Conservation (phyloP, 2,329 filamentous ascomycete species). For the Basipetospora chlamydospora region DNA sequence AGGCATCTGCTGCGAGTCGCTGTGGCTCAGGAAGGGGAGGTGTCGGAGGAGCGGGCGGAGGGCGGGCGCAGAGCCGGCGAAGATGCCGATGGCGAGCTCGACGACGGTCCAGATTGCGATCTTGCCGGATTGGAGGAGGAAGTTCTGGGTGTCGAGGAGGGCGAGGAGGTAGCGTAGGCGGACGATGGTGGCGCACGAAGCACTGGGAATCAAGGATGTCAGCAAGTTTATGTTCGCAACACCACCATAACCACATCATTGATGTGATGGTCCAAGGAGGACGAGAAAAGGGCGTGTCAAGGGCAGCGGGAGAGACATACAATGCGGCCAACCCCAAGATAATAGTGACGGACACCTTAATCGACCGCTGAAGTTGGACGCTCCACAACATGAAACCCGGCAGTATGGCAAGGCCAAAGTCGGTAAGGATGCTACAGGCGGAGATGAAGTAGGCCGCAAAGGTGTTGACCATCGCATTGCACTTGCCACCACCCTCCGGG, state of each 20-base stretch:
- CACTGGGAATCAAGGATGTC: background rate
- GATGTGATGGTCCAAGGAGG: too few species aligned
- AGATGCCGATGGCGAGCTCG: constrained; percentile 6
- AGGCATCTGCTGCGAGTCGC: too few species aligned
- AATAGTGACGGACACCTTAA: constrained; percentile 5
- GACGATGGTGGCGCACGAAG: constrained; percentile 4
- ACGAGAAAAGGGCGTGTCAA: too few species aligned
- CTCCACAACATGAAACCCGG: constrained; percentile 14
- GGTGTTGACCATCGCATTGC: constrained; percentile 4
- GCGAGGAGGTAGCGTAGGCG: constrained; percentile 3
- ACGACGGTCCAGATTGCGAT: constrained; percentile 7
- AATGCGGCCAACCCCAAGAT: background rate
- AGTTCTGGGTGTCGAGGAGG: constrained; percentile 4
- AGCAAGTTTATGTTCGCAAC: too few species aligned
- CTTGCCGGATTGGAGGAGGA: constrained; percentile 2
- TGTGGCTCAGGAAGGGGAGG: constrained; percentile 1
- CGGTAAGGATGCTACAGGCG: constrained; percentile 13
- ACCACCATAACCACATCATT: too few species aligned
- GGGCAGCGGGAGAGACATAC: too few species aligned
- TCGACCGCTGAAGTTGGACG: constrained; percentile 6
- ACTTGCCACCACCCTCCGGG: background rate
- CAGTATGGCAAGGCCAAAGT: constrained; percentile 13
- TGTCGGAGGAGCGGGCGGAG: constrained; percentile 4
- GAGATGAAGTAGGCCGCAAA: constrained; percentile 7
- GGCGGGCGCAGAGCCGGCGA: constrained; percentile 5